Percentiles rank a stretch among this genome's conserved stretches.
Evolutionary conservation across 441 rosid species (phyloP).

Genomic region (Viola pubescens): DNA sequence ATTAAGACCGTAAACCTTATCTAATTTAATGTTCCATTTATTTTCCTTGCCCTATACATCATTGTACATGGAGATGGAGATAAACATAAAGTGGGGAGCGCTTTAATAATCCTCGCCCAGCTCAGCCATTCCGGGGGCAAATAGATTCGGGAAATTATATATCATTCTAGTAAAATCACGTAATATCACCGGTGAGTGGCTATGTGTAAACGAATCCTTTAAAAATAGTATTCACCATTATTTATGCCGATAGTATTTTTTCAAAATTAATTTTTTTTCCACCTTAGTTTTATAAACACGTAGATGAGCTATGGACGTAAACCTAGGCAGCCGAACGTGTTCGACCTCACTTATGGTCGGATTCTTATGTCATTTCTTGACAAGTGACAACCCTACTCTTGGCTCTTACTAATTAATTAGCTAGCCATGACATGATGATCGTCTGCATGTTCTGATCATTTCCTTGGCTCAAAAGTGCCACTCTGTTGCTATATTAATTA

Average conservation of each 20-base stretch:
- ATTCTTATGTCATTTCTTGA: neutral
- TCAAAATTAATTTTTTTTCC: too few relatives aligned
- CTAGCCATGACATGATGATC: neutral
- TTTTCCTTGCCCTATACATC: neutral
- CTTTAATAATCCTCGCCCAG: slow-evolving; percentile 15
- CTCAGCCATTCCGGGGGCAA: slow-evolving; percentile 21
- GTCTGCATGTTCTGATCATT: too few relatives aligned
- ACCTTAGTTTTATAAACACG: too few relatives aligned
- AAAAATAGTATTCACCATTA: too few relatives aligned
- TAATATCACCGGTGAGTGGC: too few relatives aligned
- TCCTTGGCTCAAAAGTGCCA: too few relatives aligned
- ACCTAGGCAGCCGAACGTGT: slow-evolving; percentile 18
- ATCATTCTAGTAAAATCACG: too few relatives aligned
- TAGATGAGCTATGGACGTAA: neutral
- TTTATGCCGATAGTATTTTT: too few relatives aligned
- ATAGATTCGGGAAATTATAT: neutral
- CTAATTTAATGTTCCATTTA: slow-evolving; percentile 7
- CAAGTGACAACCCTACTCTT: neutral
- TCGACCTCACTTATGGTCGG: slow-evolving; percentile 4
- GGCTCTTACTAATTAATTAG: neutral
- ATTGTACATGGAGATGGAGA: slow-evolving; percentile 1
- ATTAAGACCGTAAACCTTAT: slow-evolving; percentile 23
- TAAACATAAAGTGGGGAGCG: slow-evolving; percentile 21
- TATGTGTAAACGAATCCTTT: too few relatives aligned
- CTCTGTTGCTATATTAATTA: too few relatives aligned